Base-by-base conservation (phyloP, 1,284 basidiomycete species). In the Marasmius oreades region DNA sequence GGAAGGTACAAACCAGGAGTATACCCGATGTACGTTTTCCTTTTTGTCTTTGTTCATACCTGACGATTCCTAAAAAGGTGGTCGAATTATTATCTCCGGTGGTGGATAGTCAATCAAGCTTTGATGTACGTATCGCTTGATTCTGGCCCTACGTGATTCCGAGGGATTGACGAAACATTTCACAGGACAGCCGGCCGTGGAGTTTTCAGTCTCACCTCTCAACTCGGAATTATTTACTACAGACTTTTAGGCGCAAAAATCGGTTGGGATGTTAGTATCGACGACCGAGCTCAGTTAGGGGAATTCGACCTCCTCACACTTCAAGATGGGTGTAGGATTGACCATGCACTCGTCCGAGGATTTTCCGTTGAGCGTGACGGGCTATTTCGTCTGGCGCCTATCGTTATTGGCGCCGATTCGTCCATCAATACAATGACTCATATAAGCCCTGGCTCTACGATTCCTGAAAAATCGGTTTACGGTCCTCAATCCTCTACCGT, bases 281-380 rank as follows among this genome's bases (percentile, higher is more conserved):
- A 72, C 50, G 63, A 72, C 14, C 63, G 63, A 47, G 70, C 73
- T 5, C 66, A 60, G 28, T 64, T 79, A 1, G 74, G 68, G 28
- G 77, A 79, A 59, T 73, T 62, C 60, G 77, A 79, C 55, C 67
- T 79, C 26, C 63, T 79, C 50, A 73, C 69, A 1, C 62, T 78
- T 22, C 62, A 70, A 43, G 74, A 77, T 55, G 76, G 72, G 2
- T 76, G 73, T 55, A 68, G 68, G 14, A 66, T 79, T 46, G 76
- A 78, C 60, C 68, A 66, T 28, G 63, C 73, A 0, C 65, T 73
- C 1, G 59, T 77, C 1, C 72, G 76, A 4, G 76, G 73, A 16
- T 78, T 79, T 61, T 72, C 71, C 53, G 73, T 77, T 14, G 77
- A 79, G 62, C 67, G 72, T 11, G 73, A 77, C 51, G 75, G 76